Conservation (phyloP, 2,329 filamentous ascomycete genomes). For the Alternaria sp. region DNA sequence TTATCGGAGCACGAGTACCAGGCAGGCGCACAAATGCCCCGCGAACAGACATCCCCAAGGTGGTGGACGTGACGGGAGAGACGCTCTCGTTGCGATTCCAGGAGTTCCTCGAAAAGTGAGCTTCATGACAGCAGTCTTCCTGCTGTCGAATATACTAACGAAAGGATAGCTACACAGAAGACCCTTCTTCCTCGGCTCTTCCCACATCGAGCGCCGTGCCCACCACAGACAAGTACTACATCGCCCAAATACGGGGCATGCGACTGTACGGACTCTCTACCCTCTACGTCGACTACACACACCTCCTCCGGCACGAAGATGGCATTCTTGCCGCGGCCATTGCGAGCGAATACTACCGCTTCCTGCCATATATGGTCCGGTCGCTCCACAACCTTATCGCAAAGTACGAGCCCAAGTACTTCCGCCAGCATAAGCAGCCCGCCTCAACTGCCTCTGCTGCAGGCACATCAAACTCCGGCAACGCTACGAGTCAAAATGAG, state of each 20-base stretch:
- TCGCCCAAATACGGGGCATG: conserved; percentile 82
- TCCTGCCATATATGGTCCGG: conserved; percentile 86
- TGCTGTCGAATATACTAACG: conserved; percentile 12
- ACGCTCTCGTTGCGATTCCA: conserved; percentile 79
- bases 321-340: conserved; percentile 85
- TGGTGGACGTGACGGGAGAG: conserved; percentile 78
- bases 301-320: conserved; percentile 77
- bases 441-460: conserved; percentile 75
- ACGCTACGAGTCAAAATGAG: conserved; percentile 65
- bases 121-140: background rate
- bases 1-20: conserved; percentile 59
- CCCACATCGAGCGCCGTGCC: conserved; percentile 70
- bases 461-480: conserved; percentile 65
- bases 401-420: conserved; percentile 93
- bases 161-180: conserved; percentile 66
- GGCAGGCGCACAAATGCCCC: conserved; percentile 50
- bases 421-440: conserved; percentile 87
- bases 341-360: conserved; percentile 90
- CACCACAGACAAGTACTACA: conserved; percentile 81
- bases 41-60: conserved; percentile 68
- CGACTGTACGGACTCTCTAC: conserved; percentile 77
- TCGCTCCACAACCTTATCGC: conserved; percentile 91
- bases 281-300: conserved; percentile 85
- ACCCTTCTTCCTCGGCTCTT: conserved; percentile 66
- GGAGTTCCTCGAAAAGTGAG: conserved; percentile 77